Conservation (phyloP, 1,284 basidiomycete species). For the Coniferiporia sulphurascens region DNA sequence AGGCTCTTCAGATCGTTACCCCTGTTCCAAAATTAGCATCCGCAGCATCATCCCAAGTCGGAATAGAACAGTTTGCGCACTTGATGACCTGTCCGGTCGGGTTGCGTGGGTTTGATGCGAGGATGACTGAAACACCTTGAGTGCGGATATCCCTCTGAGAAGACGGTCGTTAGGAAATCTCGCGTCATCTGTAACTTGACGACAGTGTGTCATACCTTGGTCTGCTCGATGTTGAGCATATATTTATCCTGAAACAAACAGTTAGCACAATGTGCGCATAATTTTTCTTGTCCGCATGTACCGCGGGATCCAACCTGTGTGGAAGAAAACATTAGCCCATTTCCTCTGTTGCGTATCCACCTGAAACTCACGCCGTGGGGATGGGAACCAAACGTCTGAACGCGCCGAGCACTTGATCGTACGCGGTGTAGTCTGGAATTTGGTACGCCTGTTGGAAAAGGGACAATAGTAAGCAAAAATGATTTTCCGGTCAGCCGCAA, state of each 20-base stretch:
- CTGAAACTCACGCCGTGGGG: conserved; percentile 67
- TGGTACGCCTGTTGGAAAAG: conserved; percentile 59
- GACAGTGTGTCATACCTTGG: conserved; percentile 25
- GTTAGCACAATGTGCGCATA: not conserved
- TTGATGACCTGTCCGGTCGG: conserved; percentile 80
- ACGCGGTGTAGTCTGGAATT: conserved; percentile 85
- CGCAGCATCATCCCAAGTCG: conserved; percentile 1
- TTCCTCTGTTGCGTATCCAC: not conserved
- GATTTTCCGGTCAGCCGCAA: not conserved
- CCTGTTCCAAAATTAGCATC: conserved; percentile 31
- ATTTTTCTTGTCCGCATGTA: conserved; percentile 20
- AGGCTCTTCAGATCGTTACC: conserved; percentile 80
- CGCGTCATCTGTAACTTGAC: not conserved
- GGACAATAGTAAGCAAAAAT: not conserved
- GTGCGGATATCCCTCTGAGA: conserved; percentile 66
- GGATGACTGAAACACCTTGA: conserved; percentile 81
- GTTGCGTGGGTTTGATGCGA: conserved; percentile 89
- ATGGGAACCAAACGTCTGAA: conserved; percentile 89
- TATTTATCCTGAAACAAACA: conserved; percentile 45
- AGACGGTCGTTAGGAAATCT: not conserved
- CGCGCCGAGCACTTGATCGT: conserved; percentile 80
- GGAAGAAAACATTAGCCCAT: not conserved
- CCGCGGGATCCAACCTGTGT: conserved; percentile 54
- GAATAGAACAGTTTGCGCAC: conserved; percentile 24
- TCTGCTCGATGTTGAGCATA: conserved; percentile 63